Conservation (phyloP, 2,329 filamentous ascomycete genomes). For the Talaromyces sp. region DNA sequence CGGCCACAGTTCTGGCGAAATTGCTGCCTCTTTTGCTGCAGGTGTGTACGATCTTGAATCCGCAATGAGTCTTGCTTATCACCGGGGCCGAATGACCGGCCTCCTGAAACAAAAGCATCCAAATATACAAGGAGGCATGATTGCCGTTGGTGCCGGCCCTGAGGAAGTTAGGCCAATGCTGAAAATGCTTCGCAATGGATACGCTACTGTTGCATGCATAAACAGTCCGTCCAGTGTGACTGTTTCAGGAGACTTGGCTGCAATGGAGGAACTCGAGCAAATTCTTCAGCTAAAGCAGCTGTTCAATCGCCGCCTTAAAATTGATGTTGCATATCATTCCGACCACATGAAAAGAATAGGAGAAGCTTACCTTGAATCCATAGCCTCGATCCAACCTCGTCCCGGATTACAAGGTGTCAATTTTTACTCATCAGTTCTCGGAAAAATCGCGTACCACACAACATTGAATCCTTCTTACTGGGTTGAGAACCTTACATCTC, state of each 20-base stretch:
- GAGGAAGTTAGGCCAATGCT: slow-evolving; percentile 13
- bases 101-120: slow-evolving; percentile 5
- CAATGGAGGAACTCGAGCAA: slow-evolving; percentile 19
- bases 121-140: slow-evolving; percentile 19
- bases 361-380: slow-evolving; percentile 18
- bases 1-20: slow-evolving; percentile 17
- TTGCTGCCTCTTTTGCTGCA: slow-evolving; percentile 17
- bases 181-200: slow-evolving; percentile 15
- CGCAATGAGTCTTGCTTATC: slow-evolving; percentile 15
- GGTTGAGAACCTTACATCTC: slow-evolving; percentile 27
- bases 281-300: not conserved
- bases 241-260: slow-evolving; percentile 25
- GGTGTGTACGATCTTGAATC: slow-evolving; percentile 15
- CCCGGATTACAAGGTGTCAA: not conserved
- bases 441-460: slow-evolving; percentile 8
- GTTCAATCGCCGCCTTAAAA: slow-evolving; percentile 5
- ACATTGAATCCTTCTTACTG: slow-evolving; percentile 22
- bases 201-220: slow-evolving; percentile 30
- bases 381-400: not conserved
- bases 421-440: slow-evolving; percentile 17
- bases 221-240: slow-evolving; percentile 34
- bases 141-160: slow-evolving; percentile 20
- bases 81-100: slow-evolving; percentile 18
- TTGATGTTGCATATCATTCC: slow-evolving; percentile 25
- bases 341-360: slow-evolving; percentile 32